These are phyloP conservation scores for Crotalaria pallida DNA, from an alignment of 306 rosid species.

Conservation along the genomic window DNA sequence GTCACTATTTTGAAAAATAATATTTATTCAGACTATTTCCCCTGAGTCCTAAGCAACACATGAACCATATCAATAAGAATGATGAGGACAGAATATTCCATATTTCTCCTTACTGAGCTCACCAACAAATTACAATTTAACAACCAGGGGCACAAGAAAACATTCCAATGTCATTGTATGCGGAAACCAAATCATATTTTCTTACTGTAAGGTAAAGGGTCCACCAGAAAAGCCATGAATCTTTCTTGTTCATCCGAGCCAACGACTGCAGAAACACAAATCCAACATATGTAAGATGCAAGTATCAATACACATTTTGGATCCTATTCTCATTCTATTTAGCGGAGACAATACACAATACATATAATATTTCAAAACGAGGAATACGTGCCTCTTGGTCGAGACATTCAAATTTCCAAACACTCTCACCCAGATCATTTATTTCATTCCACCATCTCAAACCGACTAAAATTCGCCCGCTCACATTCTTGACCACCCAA, in stretches of 20 bases:
- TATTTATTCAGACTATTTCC: not conserved
- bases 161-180: not conserved
- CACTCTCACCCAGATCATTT: conserved; percentile 93
- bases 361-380: not conserved
- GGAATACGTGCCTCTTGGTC: conserved; percentile 75
- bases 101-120: not conserved
- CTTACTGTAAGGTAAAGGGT: conserved; percentile 83
- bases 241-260: conserved; percentile 96
- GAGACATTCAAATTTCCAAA: conserved; percentile 96
- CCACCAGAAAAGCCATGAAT: conserved; percentile 99
- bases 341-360: not conserved
- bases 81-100: not conserved
- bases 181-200: conserved; percentile 6
- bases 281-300: conserved; percentile 13
- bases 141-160: not conserved
- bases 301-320: not conserved
- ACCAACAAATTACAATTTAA: not conserved
- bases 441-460: conserved; percentile 99
- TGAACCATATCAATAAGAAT: not conserved
- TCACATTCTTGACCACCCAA: conserved; percentile 98
- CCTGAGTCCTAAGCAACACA: not conserved
- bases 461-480: conserved; percentile 95
- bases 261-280: conserved; percentile 47
- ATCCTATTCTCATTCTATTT: not conserved
- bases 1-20: not conserved